phyloP scores from a whole-genome alignment of 2,329 filamentous ascomycete species.

The Emergomyces orientalis region DNA sequence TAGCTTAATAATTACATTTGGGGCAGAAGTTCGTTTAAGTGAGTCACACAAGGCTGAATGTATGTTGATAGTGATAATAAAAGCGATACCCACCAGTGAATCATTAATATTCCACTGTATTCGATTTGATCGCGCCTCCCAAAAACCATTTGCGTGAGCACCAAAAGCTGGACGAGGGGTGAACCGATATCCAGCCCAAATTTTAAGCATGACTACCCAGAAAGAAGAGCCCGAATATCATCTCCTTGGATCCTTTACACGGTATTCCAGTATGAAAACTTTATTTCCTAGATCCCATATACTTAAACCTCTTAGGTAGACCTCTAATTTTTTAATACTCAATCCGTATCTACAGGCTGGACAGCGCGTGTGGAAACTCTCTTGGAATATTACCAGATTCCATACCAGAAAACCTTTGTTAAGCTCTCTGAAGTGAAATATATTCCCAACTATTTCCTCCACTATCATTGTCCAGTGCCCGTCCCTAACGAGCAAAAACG shows the following conservation, averaged over 20 bases:
- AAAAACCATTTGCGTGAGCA: not conserved
- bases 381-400: constrained; percentile 29
- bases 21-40: not conserved
- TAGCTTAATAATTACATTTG: not conserved
- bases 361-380: constrained; percentile 27
- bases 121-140: too few relatives aligned
- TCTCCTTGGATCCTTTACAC: constrained; percentile 24
- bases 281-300: not conserved
- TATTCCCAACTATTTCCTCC: not conserved
- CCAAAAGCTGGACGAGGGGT: not conserved
- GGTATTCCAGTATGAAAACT: constrained; percentile 26
- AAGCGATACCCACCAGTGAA: too few relatives aligned
- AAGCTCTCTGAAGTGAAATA: constrained; percentile 21
- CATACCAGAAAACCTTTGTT: constrained; percentile 20
- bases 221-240: constrained; percentile 19
- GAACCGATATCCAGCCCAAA: not conserved
- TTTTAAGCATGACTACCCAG: not conserved
- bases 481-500: not conserved
- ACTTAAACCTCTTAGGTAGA: not conserved
- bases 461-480: too few relatives aligned
- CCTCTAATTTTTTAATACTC: constrained; percentile 1
- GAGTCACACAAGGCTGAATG: not conserved
- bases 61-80: too few relatives aligned
- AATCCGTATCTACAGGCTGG: constrained; percentile 22
- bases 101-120: too few relatives aligned